Conservation (phyloP, 768 basidiomycete genomes). For the Tubosaeta sp. region DNA sequence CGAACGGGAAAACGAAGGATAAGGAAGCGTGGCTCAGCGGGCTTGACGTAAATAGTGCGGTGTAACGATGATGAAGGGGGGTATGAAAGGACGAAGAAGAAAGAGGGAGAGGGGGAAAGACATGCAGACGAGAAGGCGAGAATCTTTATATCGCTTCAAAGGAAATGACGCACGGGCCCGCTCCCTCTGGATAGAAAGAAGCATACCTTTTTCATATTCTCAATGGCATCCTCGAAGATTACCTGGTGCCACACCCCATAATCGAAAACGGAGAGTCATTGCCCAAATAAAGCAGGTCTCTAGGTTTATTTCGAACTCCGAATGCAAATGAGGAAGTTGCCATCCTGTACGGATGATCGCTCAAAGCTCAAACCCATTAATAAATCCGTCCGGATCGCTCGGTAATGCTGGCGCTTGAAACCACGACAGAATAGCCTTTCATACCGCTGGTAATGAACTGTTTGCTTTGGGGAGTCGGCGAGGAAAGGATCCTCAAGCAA, state of each 20-base stretch:
- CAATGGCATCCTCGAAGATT: constrained; percentile 22
- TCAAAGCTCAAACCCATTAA: background rate
- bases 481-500: background rate
- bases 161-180: constrained; percentile 29
- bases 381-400: too few species aligned
- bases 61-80: constrained; percentile 7
- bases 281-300: constrained; percentile 24
- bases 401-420: too few species aligned
- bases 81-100: constrained; percentile 15
- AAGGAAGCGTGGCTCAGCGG: constrained; percentile 10
- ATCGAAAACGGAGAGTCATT: constrained; percentile 6
- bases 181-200: constrained; percentile 17
- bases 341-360: constrained; percentile 16
- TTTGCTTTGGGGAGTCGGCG: too few species aligned
- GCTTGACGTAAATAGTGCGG: constrained; percentile 22
- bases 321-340: constrained; percentile 13
- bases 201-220: constrained; percentile 13
- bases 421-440: background rate
- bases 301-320: constrained; percentile 25
- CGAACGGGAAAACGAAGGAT: constrained; percentile 9
- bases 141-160: constrained; percentile 23
- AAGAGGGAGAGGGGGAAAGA: constrained; percentile 7
- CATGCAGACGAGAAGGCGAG: constrained; percentile 7
- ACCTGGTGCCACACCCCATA: constrained; percentile 9
- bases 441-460: too few species aligned